Percentiles rank a stretch among this genome's conserved stretches.
Conservation (phyloP, 192 early-diverging fungal species). For the Coemansia brasiliensis region DNA sequence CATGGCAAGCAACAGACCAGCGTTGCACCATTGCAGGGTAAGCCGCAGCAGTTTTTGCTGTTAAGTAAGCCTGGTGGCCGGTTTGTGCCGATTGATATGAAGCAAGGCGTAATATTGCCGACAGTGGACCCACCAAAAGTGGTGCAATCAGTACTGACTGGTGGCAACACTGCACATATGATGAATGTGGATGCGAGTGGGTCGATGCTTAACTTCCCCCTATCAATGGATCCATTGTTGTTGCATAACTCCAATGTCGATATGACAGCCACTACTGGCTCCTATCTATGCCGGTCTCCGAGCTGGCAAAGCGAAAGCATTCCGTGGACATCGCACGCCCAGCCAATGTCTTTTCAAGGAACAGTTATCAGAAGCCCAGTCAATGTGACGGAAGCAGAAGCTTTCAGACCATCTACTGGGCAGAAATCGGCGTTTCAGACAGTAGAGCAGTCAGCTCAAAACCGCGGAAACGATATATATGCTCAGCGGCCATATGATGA, state of each 20-base stretch:
- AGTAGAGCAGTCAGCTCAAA: neutral
- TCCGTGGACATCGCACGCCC: constrained; percentile 23
- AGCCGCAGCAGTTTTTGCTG: constrained; percentile 38
- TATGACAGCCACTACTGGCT: constrained; percentile 22
- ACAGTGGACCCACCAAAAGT: constrained; percentile 41
- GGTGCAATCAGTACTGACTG: constrained; percentile 18
- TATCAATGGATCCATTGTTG: constrained; percentile 22
- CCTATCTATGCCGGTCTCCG: constrained; percentile 34
- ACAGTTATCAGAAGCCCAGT: constrained; percentile 19
- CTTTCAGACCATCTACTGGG: constrained; percentile 7
- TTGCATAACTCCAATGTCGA: constrained; percentile 21
- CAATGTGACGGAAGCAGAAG: neutral
- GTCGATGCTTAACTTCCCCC: constrained; percentile 25
- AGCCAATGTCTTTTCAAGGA: constrained; percentile 15
- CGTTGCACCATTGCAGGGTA: neutral
- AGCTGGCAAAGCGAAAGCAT: constrained; percentile 53
- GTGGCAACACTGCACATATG: constrained; percentile 45
- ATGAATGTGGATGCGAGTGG: constrained; percentile 46
- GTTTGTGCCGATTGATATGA: constrained; percentile 56
- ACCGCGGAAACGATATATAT: neutral
- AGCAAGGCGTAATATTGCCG: constrained; percentile 30
- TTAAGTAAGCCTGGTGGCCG: constrained; percentile 55
- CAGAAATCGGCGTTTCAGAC: constrained; percentile 1
- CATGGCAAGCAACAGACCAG: neutral
- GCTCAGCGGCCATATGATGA: neutral